Conservation (phyloP, 495 filamentous ascomycete genomes). For the Trichoderma reesei region DNA sequence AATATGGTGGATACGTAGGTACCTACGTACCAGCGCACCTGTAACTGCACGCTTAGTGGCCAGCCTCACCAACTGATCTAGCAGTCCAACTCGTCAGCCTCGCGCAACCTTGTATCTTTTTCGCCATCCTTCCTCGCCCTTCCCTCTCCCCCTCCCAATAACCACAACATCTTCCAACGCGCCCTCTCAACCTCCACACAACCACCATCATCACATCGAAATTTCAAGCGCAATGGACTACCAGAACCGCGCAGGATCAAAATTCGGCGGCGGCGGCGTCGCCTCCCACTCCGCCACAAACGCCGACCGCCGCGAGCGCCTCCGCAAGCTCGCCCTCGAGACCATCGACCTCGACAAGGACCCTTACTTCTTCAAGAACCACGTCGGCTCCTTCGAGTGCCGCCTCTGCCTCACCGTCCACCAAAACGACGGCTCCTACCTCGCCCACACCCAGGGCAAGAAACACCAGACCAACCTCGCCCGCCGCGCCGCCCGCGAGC, state of each 20-base stretch:
- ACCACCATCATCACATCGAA: neutral
- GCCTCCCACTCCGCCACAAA: conserved; percentile 89
- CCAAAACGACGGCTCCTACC: conserved; percentile 98
- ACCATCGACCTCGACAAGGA: conserved; percentile 99
- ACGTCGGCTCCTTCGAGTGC: conserved; percentile 96
- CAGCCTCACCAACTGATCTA: neutral
- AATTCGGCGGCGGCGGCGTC: conserved; percentile 96
- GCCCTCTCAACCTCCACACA: neutral
- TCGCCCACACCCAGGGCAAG: conserved; percentile 95
- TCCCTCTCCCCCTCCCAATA: neutral
- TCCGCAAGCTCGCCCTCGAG: conserved; percentile 95
- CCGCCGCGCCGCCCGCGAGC: conserved; percentile 83
- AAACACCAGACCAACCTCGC: conserved; percentile 99
- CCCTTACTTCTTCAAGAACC: conserved; percentile 99
- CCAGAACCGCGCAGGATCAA: conserved; percentile 92
- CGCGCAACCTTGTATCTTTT: neutral
- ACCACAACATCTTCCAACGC: neutral
- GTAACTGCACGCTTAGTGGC: neutral
- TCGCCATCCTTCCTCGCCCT: neutral
- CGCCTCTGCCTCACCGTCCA: conserved; percentile 97
- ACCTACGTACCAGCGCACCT: too few species aligned
- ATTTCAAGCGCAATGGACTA: conserved; percentile 41
- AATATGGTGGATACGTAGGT: too few species aligned
- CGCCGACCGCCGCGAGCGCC: conserved; percentile 91
- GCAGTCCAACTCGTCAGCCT: neutral